Evolutionary conservation across 495 filamentous ascomycete species (phyloP).

Genomic region (Hypoxylon crocopeplum): DNA sequence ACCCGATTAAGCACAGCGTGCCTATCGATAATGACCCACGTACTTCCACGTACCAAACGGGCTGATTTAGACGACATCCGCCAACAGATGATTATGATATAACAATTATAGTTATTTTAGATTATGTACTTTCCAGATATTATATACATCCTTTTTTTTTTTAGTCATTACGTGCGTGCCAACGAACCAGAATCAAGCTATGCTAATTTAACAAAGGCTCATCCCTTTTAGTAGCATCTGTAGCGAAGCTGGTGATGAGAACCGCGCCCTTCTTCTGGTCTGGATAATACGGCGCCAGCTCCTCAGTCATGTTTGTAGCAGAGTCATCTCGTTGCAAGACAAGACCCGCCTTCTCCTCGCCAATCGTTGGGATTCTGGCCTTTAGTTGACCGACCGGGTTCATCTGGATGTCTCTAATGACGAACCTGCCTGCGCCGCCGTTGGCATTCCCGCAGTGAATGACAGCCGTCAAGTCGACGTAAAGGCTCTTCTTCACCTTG

Average conservation of each 20-base stretch:
- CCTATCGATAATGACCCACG: too few species aligned
- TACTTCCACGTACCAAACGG: too few species aligned
- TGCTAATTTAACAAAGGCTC: not conserved
- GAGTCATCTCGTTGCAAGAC: not conserved
- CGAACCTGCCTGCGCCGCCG: not conserved
- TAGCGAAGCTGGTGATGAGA: not conserved
- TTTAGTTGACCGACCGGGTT: constrained; percentile 4
- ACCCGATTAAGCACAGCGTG: too few species aligned
- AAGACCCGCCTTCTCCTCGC: not conserved
- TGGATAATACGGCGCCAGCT: constrained; percentile 7
- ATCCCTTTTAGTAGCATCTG: not conserved
- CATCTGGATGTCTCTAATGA: constrained; percentile 4
- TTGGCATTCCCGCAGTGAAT: constrained; percentile 11
- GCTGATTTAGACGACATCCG: too few species aligned
- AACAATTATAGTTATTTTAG: too few species aligned
- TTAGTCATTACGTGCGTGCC: too few species aligned
- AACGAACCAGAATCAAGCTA: too few species aligned
- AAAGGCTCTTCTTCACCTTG: constrained; percentile 14
- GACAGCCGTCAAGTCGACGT: constrained; percentile 13
- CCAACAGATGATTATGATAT: too few species aligned
- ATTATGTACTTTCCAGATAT: too few species aligned
- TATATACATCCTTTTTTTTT: too few species aligned
- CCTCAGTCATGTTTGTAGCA: constrained; percentile 4
- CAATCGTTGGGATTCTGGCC: not conserved
- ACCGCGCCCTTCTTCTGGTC: constrained; percentile 11